Evolutionary conservation across 257 asterid genomes (phyloP), one percentile per base, ranked within the genome.

Genomic region (Solanum paucissectum): DNA sequence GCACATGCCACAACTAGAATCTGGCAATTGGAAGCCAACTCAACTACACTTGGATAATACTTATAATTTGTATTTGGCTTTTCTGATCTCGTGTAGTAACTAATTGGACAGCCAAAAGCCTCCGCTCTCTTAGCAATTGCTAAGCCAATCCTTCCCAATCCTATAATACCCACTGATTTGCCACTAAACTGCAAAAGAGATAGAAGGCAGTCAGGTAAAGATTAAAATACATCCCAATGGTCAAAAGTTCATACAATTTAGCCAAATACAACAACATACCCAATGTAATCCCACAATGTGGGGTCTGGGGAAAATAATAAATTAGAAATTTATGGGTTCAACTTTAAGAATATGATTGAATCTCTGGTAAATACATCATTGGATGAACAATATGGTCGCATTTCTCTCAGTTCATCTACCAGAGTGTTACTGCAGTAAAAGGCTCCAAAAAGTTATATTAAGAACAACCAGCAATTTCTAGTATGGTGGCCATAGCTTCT

Each of bases 81-180:
- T 90, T 90, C 83, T 68, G 98, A 91, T 89, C 96, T 94, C 12
- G 98, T 86, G 92, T 88, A 66, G 94, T 95, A 95, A 84, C 93
- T 93, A 87, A 95, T 95, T 46, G 95, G 92, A 74, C 98, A 95
- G 38, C 89, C 94, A 74, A 95, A 95, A 60, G 93, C 96, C 88
- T 91, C 94, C 5, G 94, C 95, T 90, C 98, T 89, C 90, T 92
- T 92, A 38, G 98, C 96, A 46, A 95, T 62, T 73, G 98, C 98
- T 36, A 89, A 88, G 44, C 98, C 98, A n/a, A 96, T 95, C 86
- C 98, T 90, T 82, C 98, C 98, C 38, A 95, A 46, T 21, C 98
- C 98, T 79, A 95, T 90, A 58, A 95, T 93, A 29, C 98, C 98
- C 83, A 95, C 92, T 55, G 93, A 87, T 88, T 95, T 94, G 84